Evolutionary conservation across 2,329 filamentous ascomycete genomes (phyloP), one percentile per base, ranked within the genome.

Genomic region (Leptographium wingfieldii): DNA sequence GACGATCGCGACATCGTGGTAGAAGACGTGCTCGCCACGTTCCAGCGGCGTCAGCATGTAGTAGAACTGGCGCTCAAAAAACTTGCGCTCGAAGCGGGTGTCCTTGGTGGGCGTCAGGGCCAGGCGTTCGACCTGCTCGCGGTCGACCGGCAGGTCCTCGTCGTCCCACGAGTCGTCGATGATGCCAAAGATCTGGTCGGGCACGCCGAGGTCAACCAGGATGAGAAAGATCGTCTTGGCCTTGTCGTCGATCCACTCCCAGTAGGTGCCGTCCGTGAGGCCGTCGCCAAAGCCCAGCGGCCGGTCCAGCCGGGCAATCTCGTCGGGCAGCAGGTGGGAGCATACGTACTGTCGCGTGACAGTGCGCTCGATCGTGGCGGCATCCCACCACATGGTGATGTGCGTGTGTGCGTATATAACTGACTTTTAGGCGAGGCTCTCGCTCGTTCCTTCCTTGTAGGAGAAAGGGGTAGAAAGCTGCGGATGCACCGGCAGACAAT

Each of bases 151-250:
- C 51, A 92, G 74, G 71, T 92, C 87, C 58, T 83, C 79, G 67
- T 92, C 88, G 65, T 88, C 85, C 86, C 86, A 90, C 27, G 84
- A 86, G 67, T 87, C 83, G 70, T 91, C 87, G 61, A 90, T 83
- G 58, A 88, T 77, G 51, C 81, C 81, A 67, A 91, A 91, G 62
- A 91, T 90, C 69, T 87, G 85, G 65, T 88, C 85, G 0, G 87
- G 81, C 12, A 87, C 77, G 38, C 83, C 84, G 29, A 90, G 74
- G 66, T 90, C 86, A 59, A 83, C 77, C 31, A 91, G 75, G 48
- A 89, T 84, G 55, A 92, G 74, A 67, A 90, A 91, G 48, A 90
- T 76, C 55, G 84, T 79, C 67, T 83, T 85, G 7, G 85, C 84
- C 66, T 85, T 85, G 59, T 81, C 75, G 55, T 87, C 73, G 60